phyloP scores from a whole-genome alignment of 306 rosid species.

The Comarum palustre region DNA sequence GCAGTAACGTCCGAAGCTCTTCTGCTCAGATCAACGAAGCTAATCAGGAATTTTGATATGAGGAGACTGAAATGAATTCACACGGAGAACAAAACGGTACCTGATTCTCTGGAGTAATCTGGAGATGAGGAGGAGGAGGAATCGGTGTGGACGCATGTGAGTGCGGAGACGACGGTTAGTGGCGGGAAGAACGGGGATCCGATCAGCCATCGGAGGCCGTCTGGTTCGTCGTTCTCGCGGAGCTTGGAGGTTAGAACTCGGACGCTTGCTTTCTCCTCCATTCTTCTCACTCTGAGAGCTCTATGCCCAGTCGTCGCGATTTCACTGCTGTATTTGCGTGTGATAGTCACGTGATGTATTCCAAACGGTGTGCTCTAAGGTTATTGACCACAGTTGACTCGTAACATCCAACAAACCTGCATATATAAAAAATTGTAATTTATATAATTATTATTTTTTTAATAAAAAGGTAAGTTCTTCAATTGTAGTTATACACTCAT shows the following conservation, averaged over 20 bases:
- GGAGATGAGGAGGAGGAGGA: slow-evolving; percentile 39
- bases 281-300: slow-evolving; percentile 14
- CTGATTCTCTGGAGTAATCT: slow-evolving; percentile 62
- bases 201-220: slow-evolving; percentile 64
- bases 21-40: slow-evolving; percentile 37
- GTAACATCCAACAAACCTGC: too few relatives aligned
- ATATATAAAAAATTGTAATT: too few relatives aligned
- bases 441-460: too few relatives aligned
- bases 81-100: slow-evolving; percentile 24
- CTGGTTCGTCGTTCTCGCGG: slow-evolving; percentile 36
- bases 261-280: slow-evolving; percentile 29
- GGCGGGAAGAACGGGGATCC: slow-evolving; percentile 90
- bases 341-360: too few relatives aligned
- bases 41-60: not conserved
- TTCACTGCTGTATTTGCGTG: not conserved
- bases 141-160: slow-evolving; percentile 53
- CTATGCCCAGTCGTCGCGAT: not conserved
- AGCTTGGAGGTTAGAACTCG: slow-evolving; percentile 53
- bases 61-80: not conserved
- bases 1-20: slow-evolving; percentile 57
- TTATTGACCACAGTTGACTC: too few relatives aligned
- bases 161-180: slow-evolving; percentile 61
- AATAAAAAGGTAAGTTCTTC: too few relatives aligned
- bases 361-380: too few relatives aligned
- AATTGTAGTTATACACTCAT: too few relatives aligned